Evolutionary conservation across 2,329 filamentous ascomycete species (phyloP).

Genomic region (Alternaria sp.): DNA sequence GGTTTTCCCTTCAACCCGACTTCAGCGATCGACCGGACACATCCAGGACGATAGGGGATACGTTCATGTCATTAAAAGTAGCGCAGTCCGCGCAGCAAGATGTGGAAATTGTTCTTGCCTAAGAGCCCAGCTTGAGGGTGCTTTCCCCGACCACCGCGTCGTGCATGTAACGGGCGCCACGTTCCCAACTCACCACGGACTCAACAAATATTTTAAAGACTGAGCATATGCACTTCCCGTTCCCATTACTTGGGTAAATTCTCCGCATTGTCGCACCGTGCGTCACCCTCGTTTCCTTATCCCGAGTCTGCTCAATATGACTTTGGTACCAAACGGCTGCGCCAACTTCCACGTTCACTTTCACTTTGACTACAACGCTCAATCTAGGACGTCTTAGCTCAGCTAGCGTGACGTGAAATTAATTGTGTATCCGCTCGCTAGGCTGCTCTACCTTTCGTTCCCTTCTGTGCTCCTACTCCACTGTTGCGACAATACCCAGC

Average conservation of each 20-base stretch:
- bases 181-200: neutral
- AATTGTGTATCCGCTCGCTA: neutral
- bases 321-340: neutral
- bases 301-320: neutral
- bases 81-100: neutral
- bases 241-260: neutral
- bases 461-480: neutral
- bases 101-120: neutral
- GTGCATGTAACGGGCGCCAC: neutral
- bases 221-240: too few relatives aligned
- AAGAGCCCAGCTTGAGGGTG: neutral
- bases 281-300: neutral
- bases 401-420: neutral
- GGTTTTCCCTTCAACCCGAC: neutral
- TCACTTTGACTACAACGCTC: constrained; percentile 2
- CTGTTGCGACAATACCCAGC: neutral
- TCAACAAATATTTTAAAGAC: neutral
- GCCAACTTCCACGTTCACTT: neutral
- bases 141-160: neutral
- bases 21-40: neutral
- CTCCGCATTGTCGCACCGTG: neutral
- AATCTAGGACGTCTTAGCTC: neutral
- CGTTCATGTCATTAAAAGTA: neutral
- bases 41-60: neutral
- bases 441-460: neutral